A percentile compares a stretch with the other conserved stretches of the same genome.
Conservation (phyloP, 352 stramenopile genomes). For the Phytophthora rubi region DNA sequence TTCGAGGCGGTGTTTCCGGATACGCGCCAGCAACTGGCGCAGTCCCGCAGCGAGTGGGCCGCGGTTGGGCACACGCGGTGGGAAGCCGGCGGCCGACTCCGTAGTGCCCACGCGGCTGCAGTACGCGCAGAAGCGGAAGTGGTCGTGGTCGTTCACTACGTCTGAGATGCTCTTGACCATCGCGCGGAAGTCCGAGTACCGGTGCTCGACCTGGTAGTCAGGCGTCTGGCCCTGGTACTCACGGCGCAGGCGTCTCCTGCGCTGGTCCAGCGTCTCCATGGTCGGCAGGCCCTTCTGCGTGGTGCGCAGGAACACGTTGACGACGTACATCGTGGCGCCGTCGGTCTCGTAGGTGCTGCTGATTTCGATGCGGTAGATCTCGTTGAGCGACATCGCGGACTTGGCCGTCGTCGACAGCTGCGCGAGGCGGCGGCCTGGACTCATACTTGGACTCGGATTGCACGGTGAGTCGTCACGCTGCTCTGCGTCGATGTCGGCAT, state of each 20-base stretch:
- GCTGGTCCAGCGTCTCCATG: constrained; percentile 30
- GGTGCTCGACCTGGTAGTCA: constrained; percentile 60
- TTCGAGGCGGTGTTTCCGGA: constrained; percentile 40
- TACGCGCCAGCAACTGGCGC: constrained; percentile 25
- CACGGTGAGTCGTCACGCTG: not conserved
- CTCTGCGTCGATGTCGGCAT: constrained; percentile 11
- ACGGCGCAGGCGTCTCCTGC: constrained; percentile 26
- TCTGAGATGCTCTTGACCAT: constrained; percentile 46
- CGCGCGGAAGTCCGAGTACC: constrained; percentile 62
- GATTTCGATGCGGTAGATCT: constrained; percentile 63
- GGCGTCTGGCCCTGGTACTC: constrained; percentile 26
- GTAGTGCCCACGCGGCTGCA: constrained; percentile 55
- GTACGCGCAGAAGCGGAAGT: constrained; percentile 63
- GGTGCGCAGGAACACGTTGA: constrained; percentile 52
- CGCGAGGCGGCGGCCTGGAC: constrained; percentile 34
- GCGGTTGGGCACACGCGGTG: constrained; percentile 42
- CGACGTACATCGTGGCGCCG: constrained; percentile 55
- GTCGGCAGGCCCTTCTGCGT: constrained; percentile 61
- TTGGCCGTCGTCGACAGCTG: constrained; percentile 57
- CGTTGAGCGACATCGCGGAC: constrained; percentile 62
- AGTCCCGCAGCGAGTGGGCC: constrained; percentile 16
- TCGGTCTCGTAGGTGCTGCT: constrained; percentile 40
- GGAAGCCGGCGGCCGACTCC: constrained; percentile 48
- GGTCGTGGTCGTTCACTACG: constrained; percentile 41
- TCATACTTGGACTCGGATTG: constrained; percentile 12